Base-by-base conservation (phyloP, 192 early-diverging fungal genomes). In the Cetraspora pellucida region DNA sequence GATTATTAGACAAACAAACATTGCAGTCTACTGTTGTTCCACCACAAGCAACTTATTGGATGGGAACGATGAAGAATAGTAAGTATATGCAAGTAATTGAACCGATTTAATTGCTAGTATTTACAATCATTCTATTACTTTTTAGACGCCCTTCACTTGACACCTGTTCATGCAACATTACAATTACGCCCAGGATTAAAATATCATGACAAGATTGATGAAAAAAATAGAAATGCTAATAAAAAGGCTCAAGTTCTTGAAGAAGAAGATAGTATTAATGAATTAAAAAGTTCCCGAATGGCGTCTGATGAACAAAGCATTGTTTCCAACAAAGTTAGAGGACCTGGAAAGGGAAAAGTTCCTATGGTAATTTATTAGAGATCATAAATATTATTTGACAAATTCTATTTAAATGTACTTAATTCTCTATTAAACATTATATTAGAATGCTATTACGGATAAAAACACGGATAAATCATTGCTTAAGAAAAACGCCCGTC, bases 151-250 rank as follows among this genome's bases (percentile, higher is more conserved):
- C 83, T 99, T 72, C 97, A 99, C 77, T 72, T 99, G 70, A 94
- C 94, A 7, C 91, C 93, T 2, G 80, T 99, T 44, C 72, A 81
- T 11, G 85, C 90, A 44, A 78, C 89, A 5, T 84, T 95, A 13
- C 96, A 98, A 81, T 81, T 99, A 74, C 91, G 94, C 1, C 96
- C 97, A 11, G 92, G 89, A 25, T 89, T 99, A 49, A 91, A 90
- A 71, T 97, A 99, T 80, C 82, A 97, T 30, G 96, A 98, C 77
- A 91, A 93, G 78, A 95, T 96, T 78, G 88, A 90, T 37, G 94
- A 95, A 58, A 97, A 96, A 77, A 84, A 86, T 63, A 90, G 89
- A 64, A 89, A 88, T 28, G 89, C 91, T 7, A 87, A 79, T 66
- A 91, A 91, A 71, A 82, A 90, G 77, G 88, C 90, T 75, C 74